Conservation (phyloP, 805 yeast species). For the Clavispora phyllophila region DNA sequence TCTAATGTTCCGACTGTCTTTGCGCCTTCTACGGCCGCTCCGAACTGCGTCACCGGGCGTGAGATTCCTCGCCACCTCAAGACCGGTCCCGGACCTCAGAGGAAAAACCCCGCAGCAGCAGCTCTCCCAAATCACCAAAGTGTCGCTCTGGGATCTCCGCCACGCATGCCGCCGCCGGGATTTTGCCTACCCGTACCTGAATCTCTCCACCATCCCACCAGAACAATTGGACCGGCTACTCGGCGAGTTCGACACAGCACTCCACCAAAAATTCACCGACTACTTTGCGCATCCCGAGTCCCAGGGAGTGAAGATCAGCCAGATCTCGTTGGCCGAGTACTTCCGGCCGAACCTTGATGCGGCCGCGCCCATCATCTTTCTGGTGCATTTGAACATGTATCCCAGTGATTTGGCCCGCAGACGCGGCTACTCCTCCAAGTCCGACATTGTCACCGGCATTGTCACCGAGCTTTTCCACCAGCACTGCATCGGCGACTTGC, state of each 20-base stretch:
- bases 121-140: background rate
- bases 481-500: conserved; percentile 11
- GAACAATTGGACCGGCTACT: background rate
- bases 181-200: background rate
- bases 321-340: conserved; percentile 5
- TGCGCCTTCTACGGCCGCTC: background rate
- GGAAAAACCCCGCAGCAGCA: background rate
- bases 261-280: background rate
- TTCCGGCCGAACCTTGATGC: conserved; percentile 3
- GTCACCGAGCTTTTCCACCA: conserved; percentile 23
- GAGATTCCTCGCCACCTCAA: background rate
- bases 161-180: background rate
- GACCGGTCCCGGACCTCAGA: background rate
- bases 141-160: background rate
- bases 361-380: conserved; percentile 4
- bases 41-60: background rate
- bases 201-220: background rate
- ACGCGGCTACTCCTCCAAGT: conserved; percentile 3
- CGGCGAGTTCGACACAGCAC: background rate
- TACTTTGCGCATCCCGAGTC: background rate
- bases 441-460: conserved; percentile 18
- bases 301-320: background rate
- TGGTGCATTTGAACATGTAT: conserved; percentile 4
- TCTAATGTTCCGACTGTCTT: too few species aligned
- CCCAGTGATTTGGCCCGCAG: conserved; percentile 2